Base-by-base conservation (phyloP, 495 filamentous ascomycete genomes). In the Neurospora terricola region DNA sequence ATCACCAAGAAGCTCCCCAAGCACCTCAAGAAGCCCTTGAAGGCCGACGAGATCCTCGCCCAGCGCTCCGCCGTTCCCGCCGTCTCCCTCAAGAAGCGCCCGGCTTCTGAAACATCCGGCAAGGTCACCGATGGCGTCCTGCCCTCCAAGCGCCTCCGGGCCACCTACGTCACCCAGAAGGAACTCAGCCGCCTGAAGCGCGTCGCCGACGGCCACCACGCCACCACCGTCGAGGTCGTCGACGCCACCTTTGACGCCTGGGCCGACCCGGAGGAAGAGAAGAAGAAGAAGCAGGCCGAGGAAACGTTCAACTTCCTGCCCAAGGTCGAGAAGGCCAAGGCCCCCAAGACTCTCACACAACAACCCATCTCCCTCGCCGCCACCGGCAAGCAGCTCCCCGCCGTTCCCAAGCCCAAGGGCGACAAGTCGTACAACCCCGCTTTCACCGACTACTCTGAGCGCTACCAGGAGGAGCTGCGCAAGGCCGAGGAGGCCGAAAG, bases 351-450 rank as follows among this genome's bases (percentile, higher is more conserved):
- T 1, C 75, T 99, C 66, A 89, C 90, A 54, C 86, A 91, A 36
- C 87, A 91, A 11, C 93, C 96, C 4, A 86, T 96, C 54, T 93
- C 94, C 6, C 86, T 98, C 18, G 85, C 93, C 36, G 91, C 90
- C 40, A 92, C 87, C 78, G 93, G 93, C 9, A 94, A 93, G 75
- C 77, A 85, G 0, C 82, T 97, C 18, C 92, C 93, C 2, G 89
- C 93, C n/a, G 91, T 98, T 7, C 84, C 86, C 73, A 90, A 87
- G 72, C 96, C 96, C 4, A 88, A 88, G 21, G 93, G 89, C 3
- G 94, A 93, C 54, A 91, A 88, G 78, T 96, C 93, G 79, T 99
- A 99, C 81, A 99, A 99, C 77, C 96, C 96, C 0, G 84, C 85
- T 9, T 96, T 95, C 72, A 86, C 89, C 72, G 93, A 97, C 70